Percentiles rank a stretch among this genome's conserved stretches.
phyloP scores from a whole-genome alignment of 208 protist genomes.

The Trypanosoma cruzi region DNA sequence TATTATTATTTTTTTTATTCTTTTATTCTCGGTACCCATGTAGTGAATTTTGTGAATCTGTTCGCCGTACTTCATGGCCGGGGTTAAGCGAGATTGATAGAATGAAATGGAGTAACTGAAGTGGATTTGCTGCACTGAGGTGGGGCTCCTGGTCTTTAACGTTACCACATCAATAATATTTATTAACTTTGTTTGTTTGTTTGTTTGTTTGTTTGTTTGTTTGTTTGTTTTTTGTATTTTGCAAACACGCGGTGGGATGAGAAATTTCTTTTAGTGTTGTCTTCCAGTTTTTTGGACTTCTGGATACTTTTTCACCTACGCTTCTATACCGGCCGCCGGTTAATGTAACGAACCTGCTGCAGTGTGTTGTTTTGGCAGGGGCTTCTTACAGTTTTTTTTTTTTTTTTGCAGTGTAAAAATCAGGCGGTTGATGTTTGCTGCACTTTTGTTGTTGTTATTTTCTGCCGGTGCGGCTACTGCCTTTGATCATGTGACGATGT shows the following conservation, averaged over 20 bases:
- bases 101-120: conserved; percentile 57
- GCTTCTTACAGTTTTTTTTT: too few species aligned
- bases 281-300: too few species aligned
- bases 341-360: too few species aligned
- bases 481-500: conserved; percentile 35
- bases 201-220: too few species aligned
- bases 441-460: conserved; percentile 5
- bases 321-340: too few species aligned
- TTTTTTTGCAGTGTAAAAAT: conserved; percentile 74
- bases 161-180: conserved; percentile 64
- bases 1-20: too few species aligned
- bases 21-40: conserved; percentile 87
- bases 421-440: conserved; percentile 7
- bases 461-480: conserved; percentile 13
- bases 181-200: conserved; percentile 47
- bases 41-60: conserved; percentile 94
- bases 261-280: too few species aligned
- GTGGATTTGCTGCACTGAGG: conserved; percentile 34
- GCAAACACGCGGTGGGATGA: conserved; percentile 61
- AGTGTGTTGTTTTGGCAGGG: too few species aligned
- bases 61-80: conserved; percentile 61
- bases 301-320: too few species aligned
- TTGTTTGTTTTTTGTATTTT: too few species aligned
- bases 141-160: conserved; percentile 61
- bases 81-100: conserved; percentile 43